Base-by-base conservation (phyloP, 2,329 filamentous ascomycete genomes). In the Fonsecaea erecta region DNA sequence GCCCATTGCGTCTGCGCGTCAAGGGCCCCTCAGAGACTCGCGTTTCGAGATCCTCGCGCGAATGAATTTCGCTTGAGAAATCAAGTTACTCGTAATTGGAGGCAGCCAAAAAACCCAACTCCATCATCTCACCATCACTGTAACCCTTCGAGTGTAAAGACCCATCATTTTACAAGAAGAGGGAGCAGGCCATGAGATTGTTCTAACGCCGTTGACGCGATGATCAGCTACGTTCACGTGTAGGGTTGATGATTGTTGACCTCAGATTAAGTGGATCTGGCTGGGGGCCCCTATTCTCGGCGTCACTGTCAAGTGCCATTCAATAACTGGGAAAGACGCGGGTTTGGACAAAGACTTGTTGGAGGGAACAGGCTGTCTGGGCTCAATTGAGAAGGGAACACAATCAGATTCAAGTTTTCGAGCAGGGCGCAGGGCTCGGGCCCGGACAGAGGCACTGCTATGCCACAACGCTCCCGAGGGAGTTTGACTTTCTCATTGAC, bases 21-120 rank as follows among this genome's bases (percentile, higher is more conserved):
- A n/a, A 61, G n/a, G 12, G 18, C 21, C 40, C 12, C 9, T 32
- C 32, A 26, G 40, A 52, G 30, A 18, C 30, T 61, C 59, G 59
- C 59, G 59, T 61, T 54, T 46, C 51, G 26, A 37, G 48, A 54
- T 61, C 34, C 52, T 43, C 59, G 37, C 59, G 57, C 57, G 28
- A n/a, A 34, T 46, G 51, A 60, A 60, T 60, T 52, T 60, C 57
- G 57, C 57, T 60, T 52, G 30, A 34, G 18, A 52, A 60, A 52
- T 52, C 57, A 60, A 32, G 43, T 28, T 52, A 24, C n/a, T n/a
- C n/a, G n/a, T n/a, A 28, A 6, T 60, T 16, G 37, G n/a, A 18
- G 37, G n/a, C n/a, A n/a, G 18, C 6, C 16, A 16, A 6, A 18
- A 18, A 1, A 46, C 26, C 55, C 28, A 35, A 24, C 12, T 9